Conservation (phyloP, 2,329 filamentous ascomycete genomes). For the Myriosclerotinia scirpicola region DNA sequence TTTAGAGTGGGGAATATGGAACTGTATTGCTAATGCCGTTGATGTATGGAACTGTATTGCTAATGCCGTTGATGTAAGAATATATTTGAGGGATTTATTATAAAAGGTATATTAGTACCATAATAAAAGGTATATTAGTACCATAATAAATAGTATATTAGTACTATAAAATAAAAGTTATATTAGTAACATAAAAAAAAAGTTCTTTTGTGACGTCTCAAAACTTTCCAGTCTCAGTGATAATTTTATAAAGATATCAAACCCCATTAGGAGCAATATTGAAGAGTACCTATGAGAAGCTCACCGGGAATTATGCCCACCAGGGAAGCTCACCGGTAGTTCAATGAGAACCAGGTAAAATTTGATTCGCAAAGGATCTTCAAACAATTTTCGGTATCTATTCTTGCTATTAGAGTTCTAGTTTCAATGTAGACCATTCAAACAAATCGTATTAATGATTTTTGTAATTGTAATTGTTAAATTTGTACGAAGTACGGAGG, state of each 20-base stretch:
- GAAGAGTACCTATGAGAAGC: not conserved
- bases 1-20: no score
- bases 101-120: not conserved
- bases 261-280: not conserved
- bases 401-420: not conserved
- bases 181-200: not conserved
- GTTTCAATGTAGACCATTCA: not conserved
- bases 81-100: not conserved
- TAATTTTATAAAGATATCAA: not conserved
- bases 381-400: not conserved
- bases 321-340: not conserved
- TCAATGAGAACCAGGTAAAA: no score
- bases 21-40: no score
- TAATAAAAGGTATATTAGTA: not conserved
- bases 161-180: not conserved
- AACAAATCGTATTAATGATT: not conserved
- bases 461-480: conserved; percentile 18
- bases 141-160: no score
- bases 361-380: not conserved
- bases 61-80: no score
- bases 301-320: not conserved
- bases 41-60: no score
- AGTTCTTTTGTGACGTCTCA: not conserved
- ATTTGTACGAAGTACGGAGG: conserved; percentile 10
- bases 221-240: not conserved